phyloP scores from a whole-genome alignment of 2,329 filamentous ascomycete species.

The Orbilia ellipsospora region DNA sequence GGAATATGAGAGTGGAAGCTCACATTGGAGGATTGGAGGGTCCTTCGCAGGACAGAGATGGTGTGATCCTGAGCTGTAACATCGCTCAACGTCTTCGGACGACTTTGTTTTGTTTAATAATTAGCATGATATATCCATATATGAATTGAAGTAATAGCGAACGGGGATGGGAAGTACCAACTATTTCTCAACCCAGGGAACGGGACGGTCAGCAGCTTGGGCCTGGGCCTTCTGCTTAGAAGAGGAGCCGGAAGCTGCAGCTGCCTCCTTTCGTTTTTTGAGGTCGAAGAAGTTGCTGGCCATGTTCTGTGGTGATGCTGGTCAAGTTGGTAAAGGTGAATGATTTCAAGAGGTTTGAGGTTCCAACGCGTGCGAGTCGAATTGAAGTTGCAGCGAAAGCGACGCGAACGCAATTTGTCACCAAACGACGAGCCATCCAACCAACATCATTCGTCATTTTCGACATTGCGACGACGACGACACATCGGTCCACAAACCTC shows the following conservation, averaged over 20 bases:
- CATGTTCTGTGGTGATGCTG: slow-evolving; percentile 15
- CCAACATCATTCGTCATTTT: too few relatives aligned
- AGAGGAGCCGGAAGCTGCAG: slow-evolving; percentile 64
- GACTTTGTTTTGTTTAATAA: slow-evolving; percentile 69
- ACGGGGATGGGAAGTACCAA: slow-evolving; percentile 64
- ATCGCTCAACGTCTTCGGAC: slow-evolving; percentile 91
- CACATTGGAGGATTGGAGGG: slow-evolving; percentile 92
- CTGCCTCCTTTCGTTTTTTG: slow-evolving; percentile 85
- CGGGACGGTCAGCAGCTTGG: slow-evolving; percentile 65
- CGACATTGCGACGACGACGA: too few relatives aligned
- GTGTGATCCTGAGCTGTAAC: slow-evolving; percentile 98
- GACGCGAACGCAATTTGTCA: slow-evolving; percentile 10
- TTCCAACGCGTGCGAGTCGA: not conserved
- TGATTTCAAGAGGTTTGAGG: slow-evolving; percentile 7
- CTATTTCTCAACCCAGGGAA: slow-evolving; percentile 99
- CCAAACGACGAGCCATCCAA: not conserved
- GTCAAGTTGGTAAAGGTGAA: not conserved
- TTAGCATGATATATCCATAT: slow-evolving; percentile 20
- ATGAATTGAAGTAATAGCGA: not conserved
- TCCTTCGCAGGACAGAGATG: slow-evolving; percentile 88
- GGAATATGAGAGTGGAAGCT: slow-evolving; percentile 21
- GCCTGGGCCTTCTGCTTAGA: slow-evolving; percentile 76
- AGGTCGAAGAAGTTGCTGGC: slow-evolving; percentile 81
- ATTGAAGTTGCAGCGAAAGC: not conserved
- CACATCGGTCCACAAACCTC: too few relatives aligned